Evolutionary conservation across 345 rosid species (phyloP).

Genomic region (Sapria himalayana): DNA sequence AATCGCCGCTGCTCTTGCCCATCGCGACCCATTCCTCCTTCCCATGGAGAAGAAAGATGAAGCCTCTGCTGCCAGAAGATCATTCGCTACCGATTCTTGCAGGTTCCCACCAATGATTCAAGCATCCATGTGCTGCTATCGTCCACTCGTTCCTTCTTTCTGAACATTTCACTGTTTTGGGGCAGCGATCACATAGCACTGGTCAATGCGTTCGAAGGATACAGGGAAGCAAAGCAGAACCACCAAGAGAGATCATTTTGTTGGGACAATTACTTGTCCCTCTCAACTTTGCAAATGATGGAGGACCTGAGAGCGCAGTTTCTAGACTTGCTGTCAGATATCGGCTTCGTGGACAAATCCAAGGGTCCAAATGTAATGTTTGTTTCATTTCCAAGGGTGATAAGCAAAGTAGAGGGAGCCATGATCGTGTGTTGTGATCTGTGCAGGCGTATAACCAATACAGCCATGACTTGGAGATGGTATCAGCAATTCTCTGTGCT

Average conservation of each 20-base stretch:
- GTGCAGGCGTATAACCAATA: slow-evolving; percentile 67
- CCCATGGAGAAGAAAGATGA: slow-evolving; percentile 64
- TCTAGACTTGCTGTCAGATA: slow-evolving; percentile 57
- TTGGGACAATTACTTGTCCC: slow-evolving; percentile 77
- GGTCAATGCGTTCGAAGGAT: slow-evolving; percentile 76
- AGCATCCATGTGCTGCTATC: background rate
- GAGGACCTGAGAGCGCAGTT: slow-evolving; percentile 94
- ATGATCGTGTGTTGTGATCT: slow-evolving; percentile 1
- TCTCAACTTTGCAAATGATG: slow-evolving; percentile 68
- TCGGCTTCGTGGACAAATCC: slow-evolving; percentile 85
- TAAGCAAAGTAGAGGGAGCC: background rate
- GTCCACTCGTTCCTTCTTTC: background rate
- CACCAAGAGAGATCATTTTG: slow-evolving; percentile 54
- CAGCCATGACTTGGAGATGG: slow-evolving; percentile 79
- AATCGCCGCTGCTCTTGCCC: slow-evolving; percentile 81
- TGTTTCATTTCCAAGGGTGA: background rate
- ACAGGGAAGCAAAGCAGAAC: slow-evolving; percentile 47
- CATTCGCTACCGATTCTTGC: slow-evolving; percentile 89
- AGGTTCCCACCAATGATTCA: slow-evolving; percentile 23
- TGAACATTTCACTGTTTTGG: background rate
- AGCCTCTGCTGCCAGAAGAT: slow-evolving; percentile 81
- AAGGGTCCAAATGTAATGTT: slow-evolving; percentile 38
- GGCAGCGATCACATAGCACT: slow-evolving; percentile 97
- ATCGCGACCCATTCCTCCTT: slow-evolving; percentile 83
- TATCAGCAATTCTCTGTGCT: slow-evolving; percentile 67